Conservation (phyloP, 2,329 filamentous ascomycete species). For the Ophiocordyceps camponoti-floridani region DNA sequence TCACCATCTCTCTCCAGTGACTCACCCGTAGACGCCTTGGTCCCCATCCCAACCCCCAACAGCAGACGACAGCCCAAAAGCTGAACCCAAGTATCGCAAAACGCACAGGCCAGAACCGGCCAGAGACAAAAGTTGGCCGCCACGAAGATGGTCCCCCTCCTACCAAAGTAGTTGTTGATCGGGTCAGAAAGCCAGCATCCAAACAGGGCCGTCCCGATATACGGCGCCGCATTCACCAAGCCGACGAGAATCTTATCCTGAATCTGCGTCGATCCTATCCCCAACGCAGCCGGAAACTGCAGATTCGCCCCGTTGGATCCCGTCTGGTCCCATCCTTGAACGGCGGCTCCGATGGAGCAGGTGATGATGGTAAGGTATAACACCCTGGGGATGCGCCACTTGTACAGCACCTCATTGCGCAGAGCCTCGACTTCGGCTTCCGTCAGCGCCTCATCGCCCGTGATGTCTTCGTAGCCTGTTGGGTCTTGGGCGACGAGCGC, state of each 20-base stretch:
- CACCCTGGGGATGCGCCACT: slow-evolving; percentile 44
- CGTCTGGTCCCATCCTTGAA: slow-evolving; percentile 53
- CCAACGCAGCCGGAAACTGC: slow-evolving; percentile 36
- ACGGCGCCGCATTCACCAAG: slow-evolving; percentile 44
- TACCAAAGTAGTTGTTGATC: slow-evolving; percentile 27
- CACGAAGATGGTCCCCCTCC: slow-evolving; percentile 45
- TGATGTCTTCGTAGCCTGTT: slow-evolving; percentile 38
- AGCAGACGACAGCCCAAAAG: slow-evolving; percentile 54
- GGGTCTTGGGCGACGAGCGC: slow-evolving; percentile 61
- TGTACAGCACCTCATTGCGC: slow-evolving; percentile 44
- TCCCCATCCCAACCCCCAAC: slow-evolving; percentile 61
- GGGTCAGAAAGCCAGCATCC: slow-evolving; percentile 53
- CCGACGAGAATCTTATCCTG: slow-evolving; percentile 36
- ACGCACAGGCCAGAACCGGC: slow-evolving; percentile 51
- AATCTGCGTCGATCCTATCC: slow-evolving; percentile 16
- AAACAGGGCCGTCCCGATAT: slow-evolving; percentile 27
- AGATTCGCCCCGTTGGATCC: slow-evolving; percentile 46
- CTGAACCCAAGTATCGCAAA: slow-evolving; percentile 54
- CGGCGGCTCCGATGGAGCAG: slow-evolving; percentile 53
- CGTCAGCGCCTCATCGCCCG: slow-evolving; percentile 35
- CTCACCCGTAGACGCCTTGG: slow-evolving; percentile 45
- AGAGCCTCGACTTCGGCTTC: slow-evolving; percentile 42
- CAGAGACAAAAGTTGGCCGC: slow-evolving; percentile 56
- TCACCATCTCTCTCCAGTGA: slow-evolving; percentile 1
- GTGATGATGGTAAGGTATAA: slow-evolving; percentile 50